Evolutionary conservation across 1,139 yeast species (phyloP), one percentile per base, ranked within the genome.

Genomic region (Taiozyma onychis): DNA sequence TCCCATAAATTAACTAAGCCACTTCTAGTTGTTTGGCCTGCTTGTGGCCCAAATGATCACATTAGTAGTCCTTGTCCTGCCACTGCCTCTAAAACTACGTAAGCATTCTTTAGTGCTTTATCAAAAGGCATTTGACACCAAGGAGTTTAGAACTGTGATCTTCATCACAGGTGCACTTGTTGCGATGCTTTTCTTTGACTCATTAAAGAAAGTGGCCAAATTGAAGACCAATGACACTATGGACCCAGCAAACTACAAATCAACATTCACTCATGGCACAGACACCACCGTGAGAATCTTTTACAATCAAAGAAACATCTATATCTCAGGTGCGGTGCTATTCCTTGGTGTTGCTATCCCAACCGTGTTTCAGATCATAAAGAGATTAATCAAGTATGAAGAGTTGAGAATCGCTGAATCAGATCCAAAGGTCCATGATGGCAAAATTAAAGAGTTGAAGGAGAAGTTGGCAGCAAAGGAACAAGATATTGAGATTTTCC

Each of bases 231-330:
- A 54, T 39, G 41, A 54, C 53, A 46, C 60, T 48, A 16, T 54
- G 52, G 44, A 64, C 51, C 54, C 57, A 37, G 6, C 44, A 44
- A 39, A 62, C 54, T 54, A 51, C 46, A 53, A 46, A 43, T 55
- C 58, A 10, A 56, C 55, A 32, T 61, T 58, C 39, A 41, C 54
- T 11, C 61, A 59, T 14, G 56, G 62, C 7, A 58, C 66, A 7
- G 64, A 67, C 16, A 58, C 58, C 16, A 52, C 64, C 45, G 70
- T 68, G 4, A 57, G 70, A 45, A 80, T 81, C 58, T 84, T 86
- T 57, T 83, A 83, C 59, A 76, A 85, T 44, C 90, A 85, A 64
- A 74, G 93, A 61, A 85, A 85, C 60, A 71, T 84, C 56, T 85
- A 85, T 65, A 75, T 85, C 53, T 77, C 85, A 18, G 91, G 90